Evolutionary conservation across 208 protist species (phyloP), one percentile per base, ranked within the genome.

Genomic region (Lotmaria passim): DNA sequence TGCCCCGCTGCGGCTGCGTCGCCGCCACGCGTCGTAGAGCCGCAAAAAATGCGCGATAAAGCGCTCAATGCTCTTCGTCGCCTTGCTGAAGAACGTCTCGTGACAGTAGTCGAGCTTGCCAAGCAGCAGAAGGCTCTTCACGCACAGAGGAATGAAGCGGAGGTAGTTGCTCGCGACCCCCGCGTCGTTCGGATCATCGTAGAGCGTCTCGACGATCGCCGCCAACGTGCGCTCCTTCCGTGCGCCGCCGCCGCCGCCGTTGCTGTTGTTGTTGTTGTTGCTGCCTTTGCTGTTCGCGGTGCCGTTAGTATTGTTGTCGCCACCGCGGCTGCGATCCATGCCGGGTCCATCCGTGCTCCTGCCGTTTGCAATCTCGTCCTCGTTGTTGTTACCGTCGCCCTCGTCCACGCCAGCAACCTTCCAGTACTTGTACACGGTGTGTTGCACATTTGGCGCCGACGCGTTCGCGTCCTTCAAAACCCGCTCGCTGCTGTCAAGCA

Each of bases 71-170:
- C 69, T 85, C 2, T 63, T 61, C 4, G 87, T 83, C 12, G 86
- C 85, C 17, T 62, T 77, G 36, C 87, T 85, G 44, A 88, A 89
- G 72, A 93, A 90, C 1, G 82, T 84, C 70, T 91, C 87, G 73
- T 90, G 89, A 64, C 78, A 92, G 76, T 71, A 53, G 34, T 90
- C 79, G 12, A 96, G 51, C 46, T 85, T 82, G 8, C 63, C 82
- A 4, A 96, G 77, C 53, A 87, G 63, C 50, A 86, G 41, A 2
- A 93, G 69, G 34, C 78, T 86, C 75, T 84, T 83, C 21, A 96
- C 82, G 53, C 87, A 92, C 4, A 96, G 74, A 0, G 90, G 87
- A 48, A 96, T 86, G 41, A 96, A 92, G 23, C 76, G 78, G 4
- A 90, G 57, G 74, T 91, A 90, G 61, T 91, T 84, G 64, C 70